These are phyloP conservation scores for Teratosphaeria epicoccoides DNA, from an alignment of 2,329 filamentous ascomycete species.

Conservation along the genomic window DNA sequence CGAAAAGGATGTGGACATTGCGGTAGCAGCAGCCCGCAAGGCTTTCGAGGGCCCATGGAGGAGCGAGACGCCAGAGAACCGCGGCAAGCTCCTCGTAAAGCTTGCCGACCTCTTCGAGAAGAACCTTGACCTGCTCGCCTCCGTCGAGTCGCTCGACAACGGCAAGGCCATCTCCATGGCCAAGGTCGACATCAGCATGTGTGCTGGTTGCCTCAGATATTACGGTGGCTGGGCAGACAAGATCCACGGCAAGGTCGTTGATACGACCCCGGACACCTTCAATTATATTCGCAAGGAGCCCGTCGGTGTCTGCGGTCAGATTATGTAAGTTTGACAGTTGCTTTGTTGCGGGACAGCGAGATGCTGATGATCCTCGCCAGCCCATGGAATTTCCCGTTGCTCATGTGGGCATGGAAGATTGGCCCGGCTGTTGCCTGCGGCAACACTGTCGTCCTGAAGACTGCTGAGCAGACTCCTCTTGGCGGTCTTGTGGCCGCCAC, in stretches of 20 bases:
- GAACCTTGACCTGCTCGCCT: constrained; percentile 63
- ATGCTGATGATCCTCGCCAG: constrained; percentile 26
- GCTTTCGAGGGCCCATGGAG: constrained; percentile 65
- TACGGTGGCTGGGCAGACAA: constrained; percentile 90
- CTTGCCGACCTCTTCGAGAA: constrained; percentile 73
- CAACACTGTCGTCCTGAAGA: constrained; percentile 64
- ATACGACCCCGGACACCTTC: constrained; percentile 67
- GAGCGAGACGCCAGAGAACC: constrained; percentile 59
- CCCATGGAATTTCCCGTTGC: constrained; percentile 66
- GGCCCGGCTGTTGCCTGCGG: constrained; percentile 61
- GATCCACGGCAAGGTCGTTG: constrained; percentile 77
- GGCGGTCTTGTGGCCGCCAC: constrained; percentile 55
- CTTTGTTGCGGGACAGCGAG: constrained; percentile 33
- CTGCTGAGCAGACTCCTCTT: constrained; percentile 65
- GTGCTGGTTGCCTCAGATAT: constrained; percentile 65
- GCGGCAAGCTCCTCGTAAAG: constrained; percentile 60
- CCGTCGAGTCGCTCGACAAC: constrained; percentile 80
- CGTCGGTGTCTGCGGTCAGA: constrained; percentile 59
- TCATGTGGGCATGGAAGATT: constrained; percentile 78
- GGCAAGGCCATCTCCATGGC: constrained; percentile 72
- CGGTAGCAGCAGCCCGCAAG: constrained; percentile 74
- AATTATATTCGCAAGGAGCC: constrained; percentile 76
- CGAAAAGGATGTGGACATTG: constrained; percentile 73
- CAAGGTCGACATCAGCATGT: constrained; percentile 60
- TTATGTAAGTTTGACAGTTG: constrained; percentile 40